Base-by-base conservation (phyloP, 768 basidiomycete genomes). In the Mycena albidolilacea region DNA sequence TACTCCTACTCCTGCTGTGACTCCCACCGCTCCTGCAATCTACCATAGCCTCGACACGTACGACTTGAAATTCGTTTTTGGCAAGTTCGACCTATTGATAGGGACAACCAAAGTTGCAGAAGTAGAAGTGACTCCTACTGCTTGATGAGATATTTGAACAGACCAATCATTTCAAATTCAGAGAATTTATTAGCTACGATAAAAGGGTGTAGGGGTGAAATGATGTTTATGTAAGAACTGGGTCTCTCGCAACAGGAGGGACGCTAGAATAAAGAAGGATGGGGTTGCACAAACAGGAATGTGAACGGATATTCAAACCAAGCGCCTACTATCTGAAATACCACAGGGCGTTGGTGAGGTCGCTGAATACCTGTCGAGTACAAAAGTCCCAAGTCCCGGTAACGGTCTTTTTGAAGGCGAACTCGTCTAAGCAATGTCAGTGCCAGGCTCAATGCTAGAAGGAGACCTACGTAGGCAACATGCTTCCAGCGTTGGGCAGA, bases 291-390 rank as follows among this genome's bases (percentile, higher is more conserved):
- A 23, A 23, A 23, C 23, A 23, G 23, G 23, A 23, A 23, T 23
- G 39, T 61, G 39, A 61, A 44, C 41, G 41, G 60, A 61, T 63
- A 48, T 46, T 48, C 61, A 63, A 63, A 63, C 61, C 61, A 63
- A 60, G 59, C 39, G 19, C 60, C 60, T 61, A 61, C 60, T 63
- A 46, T 48, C 44, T 19, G 61, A 44, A 64, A 37, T 48, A 48
- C 62, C 62, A 64, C n/a, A 63, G 61, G 61, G 61, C 61, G 44
- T 37, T 48, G 61, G 61, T 63, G 12, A 63, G 61, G 44, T 63
- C 61, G 30, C 30, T 19, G 44, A 63, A 63, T 48, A 17, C 61
- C 44, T 35, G 43, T 63, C 61, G 61, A 46, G 44, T 63, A 48
- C 61, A 63, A 63, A 48, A 35, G 8, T 63, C 44, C 61, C 61